These are phyloP conservation scores for Sclerotinia minor DNA, from an alignment of 2,329 filamentous ascomycete species.

Conservation along the genomic window DNA sequence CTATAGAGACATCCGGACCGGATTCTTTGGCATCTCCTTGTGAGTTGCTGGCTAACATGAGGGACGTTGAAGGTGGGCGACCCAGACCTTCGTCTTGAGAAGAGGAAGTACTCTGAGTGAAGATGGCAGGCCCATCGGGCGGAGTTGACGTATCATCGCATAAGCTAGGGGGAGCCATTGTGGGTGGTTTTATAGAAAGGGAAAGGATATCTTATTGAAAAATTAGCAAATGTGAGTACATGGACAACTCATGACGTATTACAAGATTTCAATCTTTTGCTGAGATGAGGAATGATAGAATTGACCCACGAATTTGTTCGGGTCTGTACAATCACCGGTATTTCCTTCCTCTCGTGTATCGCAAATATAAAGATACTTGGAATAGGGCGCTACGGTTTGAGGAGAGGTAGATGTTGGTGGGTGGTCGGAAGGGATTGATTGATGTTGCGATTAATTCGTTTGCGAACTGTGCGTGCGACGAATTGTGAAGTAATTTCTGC, in stretches of 20 bases:
- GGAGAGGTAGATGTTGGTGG: not conserved
- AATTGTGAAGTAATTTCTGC: not conserved
- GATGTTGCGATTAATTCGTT: not conserved
- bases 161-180: slow-evolving; percentile 37
- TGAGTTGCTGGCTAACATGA: slow-evolving; percentile 21
- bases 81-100: slow-evolving; percentile 27
- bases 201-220: not conserved
- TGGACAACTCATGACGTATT: not conserved
- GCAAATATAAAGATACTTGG: not conserved
- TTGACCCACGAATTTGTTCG: not conserved
- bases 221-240: slow-evolving; percentile 13
- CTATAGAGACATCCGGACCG: slow-evolving; percentile 2
- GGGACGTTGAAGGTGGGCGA: slow-evolving; percentile 30
- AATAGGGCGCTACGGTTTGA: not conserved
- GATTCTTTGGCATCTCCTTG: not conserved
- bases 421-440: not conserved
- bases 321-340: not conserved
- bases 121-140: slow-evolving; percentile 31
- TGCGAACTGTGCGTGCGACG: not conserved
- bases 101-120: slow-evolving; percentile 29
- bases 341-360: not conserved
- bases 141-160: slow-evolving; percentile 34
- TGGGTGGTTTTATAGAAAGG: not conserved
- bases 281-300: not conserved
- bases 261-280: not conserved